These are phyloP conservation scores for Verticillium dahliae DNA, from an alignment of 2,329 filamentous ascomycete genomes.

Conservation along the genomic window DNA sequence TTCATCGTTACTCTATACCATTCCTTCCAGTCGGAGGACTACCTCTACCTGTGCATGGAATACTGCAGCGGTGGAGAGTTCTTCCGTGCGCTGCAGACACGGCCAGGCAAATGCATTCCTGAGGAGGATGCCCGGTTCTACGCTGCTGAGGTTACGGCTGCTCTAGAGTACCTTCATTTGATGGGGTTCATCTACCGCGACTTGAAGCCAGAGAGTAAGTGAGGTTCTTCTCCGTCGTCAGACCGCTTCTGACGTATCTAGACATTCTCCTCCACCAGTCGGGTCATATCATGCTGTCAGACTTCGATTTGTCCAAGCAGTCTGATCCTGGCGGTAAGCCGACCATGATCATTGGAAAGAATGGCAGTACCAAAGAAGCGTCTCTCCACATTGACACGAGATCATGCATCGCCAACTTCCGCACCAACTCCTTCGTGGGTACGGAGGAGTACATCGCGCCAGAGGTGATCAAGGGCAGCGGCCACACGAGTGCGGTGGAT, in stretches of 20 bases:
- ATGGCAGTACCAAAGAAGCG: constrained; percentile 69
- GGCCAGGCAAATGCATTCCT: constrained; percentile 93
- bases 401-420: constrained; percentile 96
- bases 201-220: constrained; percentile 92
- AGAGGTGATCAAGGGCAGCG: constrained; percentile 97
- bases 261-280: constrained; percentile 97
- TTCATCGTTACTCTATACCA: constrained; percentile 99
- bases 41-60: constrained; percentile 99
- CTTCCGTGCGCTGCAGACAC: constrained; percentile 91
- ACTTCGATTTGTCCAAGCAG: constrained; percentile 97
- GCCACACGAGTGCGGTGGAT: constrained; percentile 95
- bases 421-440: constrained; percentile 96
- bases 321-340: constrained; percentile 93
- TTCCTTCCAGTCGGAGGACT: constrained; percentile 98
- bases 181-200: constrained; percentile 99
- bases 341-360: constrained; percentile 93
- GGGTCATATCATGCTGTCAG: constrained; percentile 99
- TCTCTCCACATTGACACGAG: constrained; percentile 97
- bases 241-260: constrained; percentile 36
- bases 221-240: neutral
- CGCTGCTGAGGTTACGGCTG: constrained; percentile 93
- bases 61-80: constrained; percentile 99
- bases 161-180: constrained; percentile 90
- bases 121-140: constrained; percentile 98
- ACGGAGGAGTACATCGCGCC: constrained; percentile 99